Evolutionary conservation across 495 filamentous ascomycete species (phyloP).

Genomic region (Cudoniella acicularis): DNA sequence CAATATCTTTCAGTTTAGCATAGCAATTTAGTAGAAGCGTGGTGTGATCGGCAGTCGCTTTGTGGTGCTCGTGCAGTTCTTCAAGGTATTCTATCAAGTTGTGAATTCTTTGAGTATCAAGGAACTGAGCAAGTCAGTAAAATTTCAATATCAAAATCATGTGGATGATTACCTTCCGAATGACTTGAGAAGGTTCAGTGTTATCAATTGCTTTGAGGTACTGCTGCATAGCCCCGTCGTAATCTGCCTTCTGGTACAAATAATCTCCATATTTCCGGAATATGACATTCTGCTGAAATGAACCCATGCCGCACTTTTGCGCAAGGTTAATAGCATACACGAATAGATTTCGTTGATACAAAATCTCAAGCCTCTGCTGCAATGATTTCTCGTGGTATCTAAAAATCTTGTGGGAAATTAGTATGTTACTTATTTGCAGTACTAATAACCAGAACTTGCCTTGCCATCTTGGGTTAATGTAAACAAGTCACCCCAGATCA

Average conservation of each 20-base stretch:
- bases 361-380: constrained; percentile 85
- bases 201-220: constrained; percentile 95
- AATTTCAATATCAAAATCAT: neutral
- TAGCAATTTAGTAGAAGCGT: constrained; percentile 95
- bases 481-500: constrained; percentile 89
- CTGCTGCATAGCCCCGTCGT: constrained; percentile 96
- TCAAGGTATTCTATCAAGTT: constrained; percentile 98
- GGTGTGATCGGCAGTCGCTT: constrained; percentile 93
- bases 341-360: constrained; percentile 92
- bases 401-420: constrained; percentile 69
- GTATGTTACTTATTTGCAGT: no score
- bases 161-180: constrained; percentile 62
- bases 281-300: constrained; percentile 81
- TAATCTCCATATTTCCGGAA: constrained; percentile 93
- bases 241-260: constrained; percentile 91
- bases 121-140: constrained; percentile 49
- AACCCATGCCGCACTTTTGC: constrained; percentile 77
- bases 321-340: constrained; percentile 89
- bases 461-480: constrained; percentile 87
- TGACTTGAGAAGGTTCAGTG: constrained; percentile 91
- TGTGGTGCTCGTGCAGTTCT: constrained; percentile 91
- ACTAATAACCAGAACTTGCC: no score
- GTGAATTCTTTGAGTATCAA: constrained; percentile 94
- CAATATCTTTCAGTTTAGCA: constrained; percentile 92
- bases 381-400: constrained; percentile 91